Base-by-base conservation (phyloP, 2,329 filamentous ascomycete genomes). In the Zalaria obscura region DNA sequence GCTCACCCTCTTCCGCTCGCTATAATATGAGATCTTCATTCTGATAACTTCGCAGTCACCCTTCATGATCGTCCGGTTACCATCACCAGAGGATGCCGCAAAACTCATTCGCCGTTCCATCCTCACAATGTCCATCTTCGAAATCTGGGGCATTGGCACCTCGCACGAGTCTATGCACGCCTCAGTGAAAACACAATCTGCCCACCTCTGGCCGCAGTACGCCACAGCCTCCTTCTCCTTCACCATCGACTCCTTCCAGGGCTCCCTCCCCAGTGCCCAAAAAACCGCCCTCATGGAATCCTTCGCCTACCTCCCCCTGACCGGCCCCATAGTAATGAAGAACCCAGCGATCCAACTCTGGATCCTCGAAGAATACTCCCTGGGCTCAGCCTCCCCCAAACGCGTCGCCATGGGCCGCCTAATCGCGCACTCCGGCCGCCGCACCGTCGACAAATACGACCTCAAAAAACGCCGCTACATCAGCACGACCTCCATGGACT, bases 401-500 rank as follows among this genome's bases (percentile, higher is more conserved):
- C 64, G 65, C 33, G 63, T 86, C 25, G 81, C 81, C 55, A 72
- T 96, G 26, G 86, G 84, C 7, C 76, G 87, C 5, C 75, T 76
- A 43, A 59, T 96, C 25, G 79, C 70, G 2, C 65, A 66, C 8
- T 80, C 83, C 2, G 74, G 73, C 3, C 73, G 89, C 36, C 75
- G 83, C 40, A 68, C 80, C 4, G 70, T 84, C 28, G 67, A 74
- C 31, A 81, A 73, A 25, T 93, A 88, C 54, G 87, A 94, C 58
- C 70, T 98, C 25, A 98, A 98, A 69, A 94, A 93, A 62, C 71
- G 91, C 27, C 73, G 74, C 33, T 98, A 98, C 57, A 96, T 98
- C 53, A 86, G 83, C 50, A 96, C 89, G 0, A 98, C 91, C 0
- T 91, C 84, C 36, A 96, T 98, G 91, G 91, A 98, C 57, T 83